phyloP scores from a whole-genome alignment of 352 stramenopile species.

The Pythium periplocum region DNA sequence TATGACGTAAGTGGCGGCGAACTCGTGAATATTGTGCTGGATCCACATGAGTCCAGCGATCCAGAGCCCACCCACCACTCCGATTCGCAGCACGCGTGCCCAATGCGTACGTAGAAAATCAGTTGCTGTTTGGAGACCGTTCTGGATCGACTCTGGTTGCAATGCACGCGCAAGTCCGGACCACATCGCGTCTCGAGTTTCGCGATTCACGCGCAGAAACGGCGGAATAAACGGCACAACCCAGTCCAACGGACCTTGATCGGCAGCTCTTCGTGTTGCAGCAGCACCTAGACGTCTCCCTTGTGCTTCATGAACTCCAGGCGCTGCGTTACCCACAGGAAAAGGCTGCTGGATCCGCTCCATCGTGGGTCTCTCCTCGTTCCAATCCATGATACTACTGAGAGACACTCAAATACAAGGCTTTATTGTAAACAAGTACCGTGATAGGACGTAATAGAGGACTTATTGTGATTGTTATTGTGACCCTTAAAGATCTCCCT shows the following conservation, averaged over 20 bases:
- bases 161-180: slow-evolving; percentile 23
- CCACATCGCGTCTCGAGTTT: slow-evolving; percentile 52
- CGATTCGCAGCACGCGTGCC: slow-evolving; percentile 15
- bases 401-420: no score
- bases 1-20: slow-evolving; percentile 59
- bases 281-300: background rate
- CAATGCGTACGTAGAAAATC: slow-evolving; percentile 15
- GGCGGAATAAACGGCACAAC: slow-evolving; percentile 80
- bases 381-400: no score
- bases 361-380: no score
- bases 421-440: no score
- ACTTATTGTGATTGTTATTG: no score
- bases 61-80: slow-evolving; percentile 28
- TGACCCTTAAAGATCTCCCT: no score
- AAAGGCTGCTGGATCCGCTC: no score
- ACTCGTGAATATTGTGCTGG: slow-evolving; percentile 41
- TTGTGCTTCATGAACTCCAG: no score
- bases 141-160: slow-evolving; percentile 26
- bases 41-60: slow-evolving; percentile 37
- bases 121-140: background rate
- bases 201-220: slow-evolving; percentile 69
- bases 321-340: no score
- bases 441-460: no score
- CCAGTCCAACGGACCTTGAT: slow-evolving; percentile 51
- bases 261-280: slow-evolving; percentile 8